Percentiles rank a stretch among this genome's conserved stretches.
Conservation (phyloP, 306 rosid species). For the Coriaria nepalensis region DNA sequence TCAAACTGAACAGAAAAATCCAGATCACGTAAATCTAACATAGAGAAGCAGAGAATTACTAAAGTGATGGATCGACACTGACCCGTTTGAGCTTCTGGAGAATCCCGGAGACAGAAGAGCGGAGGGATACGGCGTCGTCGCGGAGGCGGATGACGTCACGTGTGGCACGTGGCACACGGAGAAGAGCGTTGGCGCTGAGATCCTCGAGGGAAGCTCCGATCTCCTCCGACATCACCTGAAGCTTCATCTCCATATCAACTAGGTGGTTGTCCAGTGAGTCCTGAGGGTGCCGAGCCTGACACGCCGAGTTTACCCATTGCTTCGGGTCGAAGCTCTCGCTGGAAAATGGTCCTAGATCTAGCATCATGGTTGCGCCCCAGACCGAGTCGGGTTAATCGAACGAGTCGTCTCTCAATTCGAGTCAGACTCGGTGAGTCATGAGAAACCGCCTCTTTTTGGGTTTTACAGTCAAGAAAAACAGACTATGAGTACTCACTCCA, state of each 20-base stretch:
- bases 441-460: background rate
- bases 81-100: conserved; percentile 93
- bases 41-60: no score
- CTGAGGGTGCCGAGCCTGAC: conserved; percentile 79
- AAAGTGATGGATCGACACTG: background rate
- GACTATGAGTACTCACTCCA: background rate
- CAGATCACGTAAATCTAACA: background rate
- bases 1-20: background rate
- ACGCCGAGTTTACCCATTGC: conserved; percentile 90
- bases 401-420: background rate
- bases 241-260: conserved; percentile 85
- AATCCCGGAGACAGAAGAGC: conserved; percentile 70
- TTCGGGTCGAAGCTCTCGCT: conserved; percentile 69
- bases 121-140: conserved; percentile 83
- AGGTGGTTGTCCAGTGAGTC: conserved; percentile 72
- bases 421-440: background rate
- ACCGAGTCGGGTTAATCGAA: background rate
- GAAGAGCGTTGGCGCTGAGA: conserved; percentile 78
- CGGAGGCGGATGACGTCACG: conserved; percentile 89
- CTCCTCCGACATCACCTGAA: conserved; percentile 90
- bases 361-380: conserved; percentile 36
- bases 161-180: conserved; percentile 88
- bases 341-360: conserved; percentile 89
- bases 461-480: background rate
- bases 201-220: conserved; percentile 90